Evolutionary conservation across 495 filamentous ascomycete genomes (phyloP), one percentile per base, ranked within the genome.

Genomic region (Penicillium canariense): DNA sequence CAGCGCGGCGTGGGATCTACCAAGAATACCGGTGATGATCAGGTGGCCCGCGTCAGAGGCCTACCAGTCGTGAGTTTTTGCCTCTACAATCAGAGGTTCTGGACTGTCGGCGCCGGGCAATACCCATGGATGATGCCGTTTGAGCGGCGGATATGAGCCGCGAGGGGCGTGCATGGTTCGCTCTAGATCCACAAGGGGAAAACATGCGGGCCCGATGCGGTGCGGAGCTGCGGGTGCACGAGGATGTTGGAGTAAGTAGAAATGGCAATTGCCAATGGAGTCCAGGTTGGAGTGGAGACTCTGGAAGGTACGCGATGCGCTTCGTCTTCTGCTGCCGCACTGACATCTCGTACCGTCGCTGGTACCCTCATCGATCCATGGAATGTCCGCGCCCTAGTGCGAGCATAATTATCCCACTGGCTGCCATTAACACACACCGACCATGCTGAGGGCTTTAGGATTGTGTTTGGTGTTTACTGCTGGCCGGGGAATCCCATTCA

Each of bases 251-350:
- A n/a, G n/a, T n/a, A n/a, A n/a, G 36, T 0, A 22, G 20, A 2
- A 42, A 23, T 22, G 0, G 11, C 34, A 12, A 40, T 40, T 42
- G 20, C 52, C 28, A 38, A 10, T 15, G 17, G 23, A 28, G 15
- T 51, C 38, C 38, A 14, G 38, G 26, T 32, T 43, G 49, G 4
- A 49, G 52, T 43, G 52, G 52, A 53, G 30, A 53, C 17, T 36
- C 22, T n/a, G n/a, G n/a, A 31, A 26, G 25, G 49, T 30, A 20
- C 7, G 12, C 8, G 17, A 5, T 17, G 47, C 18, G 6, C 12
- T 5, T 38, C 34, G 34, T n/a, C n/a, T n/a, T 38, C 15, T 18
- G 3, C 4, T 15, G 34, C 3, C 34, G 34, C 34, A 18, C 34
- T 38, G 34, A 18, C 15, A 38, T 38, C 15, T 38, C 15, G 34